Percentiles rank a stretch among this genome's conserved stretches.
phyloP scores from a whole-genome alignment of 1,284 basidiomycete species.

The Leccinum subatratum region DNA sequence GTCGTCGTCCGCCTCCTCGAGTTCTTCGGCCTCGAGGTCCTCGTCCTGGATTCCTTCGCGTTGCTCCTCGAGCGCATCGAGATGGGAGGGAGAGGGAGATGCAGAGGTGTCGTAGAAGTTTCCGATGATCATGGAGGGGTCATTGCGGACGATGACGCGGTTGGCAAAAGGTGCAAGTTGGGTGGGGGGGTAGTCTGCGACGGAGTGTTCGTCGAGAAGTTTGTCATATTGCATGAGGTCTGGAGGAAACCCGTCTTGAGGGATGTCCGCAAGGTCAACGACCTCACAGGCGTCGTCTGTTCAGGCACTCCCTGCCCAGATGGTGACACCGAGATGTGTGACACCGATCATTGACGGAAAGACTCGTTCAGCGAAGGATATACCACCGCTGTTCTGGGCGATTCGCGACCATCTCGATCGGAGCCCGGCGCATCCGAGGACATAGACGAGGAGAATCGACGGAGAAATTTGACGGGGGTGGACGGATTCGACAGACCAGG shows the following conservation, averaged over 20 bases:
- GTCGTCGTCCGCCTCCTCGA: slow-evolving; percentile 21
- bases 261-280: slow-evolving; percentile 19
- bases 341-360: no score
- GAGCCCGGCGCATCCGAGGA: no score
- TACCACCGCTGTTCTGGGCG: no score
- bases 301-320: no score
- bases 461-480: no score
- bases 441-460: no score
- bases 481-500: no score
- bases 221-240: slow-evolving; percentile 59
- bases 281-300: no score
- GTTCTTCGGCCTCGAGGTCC: slow-evolving; percentile 16
- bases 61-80: slow-evolving; percentile 11
- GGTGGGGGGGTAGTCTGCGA: slow-evolving; percentile 49
- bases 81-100: slow-evolving; percentile 1
- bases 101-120: slow-evolving; percentile 25
- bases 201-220: slow-evolving; percentile 55
- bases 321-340: no score
- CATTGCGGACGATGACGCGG: slow-evolving; percentile 60
- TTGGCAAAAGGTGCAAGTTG: slow-evolving; percentile 48
- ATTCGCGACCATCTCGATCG: no score
- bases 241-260: slow-evolving; percentile 38
- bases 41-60: slow-evolving; percentile 11
- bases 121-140: slow-evolving; percentile 35
- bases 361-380: no score